Evolutionary conservation across 306 rosid species (phyloP).

Genomic region (Trifolium fragiferum): DNA sequence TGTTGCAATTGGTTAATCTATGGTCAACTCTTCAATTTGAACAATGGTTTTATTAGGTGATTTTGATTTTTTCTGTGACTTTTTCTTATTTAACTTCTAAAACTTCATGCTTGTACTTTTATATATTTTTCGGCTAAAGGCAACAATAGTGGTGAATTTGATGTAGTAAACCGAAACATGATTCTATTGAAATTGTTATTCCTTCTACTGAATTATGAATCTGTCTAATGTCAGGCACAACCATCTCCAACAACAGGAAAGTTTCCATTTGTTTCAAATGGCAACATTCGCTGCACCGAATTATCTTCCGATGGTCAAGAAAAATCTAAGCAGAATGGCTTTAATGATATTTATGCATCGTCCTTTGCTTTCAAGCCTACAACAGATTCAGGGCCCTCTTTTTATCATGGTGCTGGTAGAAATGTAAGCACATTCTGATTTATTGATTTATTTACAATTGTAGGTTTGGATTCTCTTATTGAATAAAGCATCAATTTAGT

Average conservation of each 20-base stretch:
- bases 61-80: not conserved
- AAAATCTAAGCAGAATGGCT: conserved; percentile 49
- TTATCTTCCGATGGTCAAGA: conserved; percentile 53
- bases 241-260: conserved; percentile 97
- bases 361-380: conserved; percentile 82
- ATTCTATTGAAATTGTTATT: conserved; percentile 31
- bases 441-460: not conserved
- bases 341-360: conserved; percentile 53
- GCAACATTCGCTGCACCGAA: conserved; percentile 45
- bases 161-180: conserved; percentile 23
- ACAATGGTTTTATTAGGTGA: not conserved
- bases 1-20: conserved; percentile 3
- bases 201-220: conserved; percentile 45
- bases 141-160: not conserved
- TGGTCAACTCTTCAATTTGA: conserved; percentile 18
- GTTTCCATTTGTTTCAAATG: conserved; percentile 61
- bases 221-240: conserved; percentile 74
- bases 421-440: conserved; percentile 57
- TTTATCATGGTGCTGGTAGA: conserved; percentile 62
- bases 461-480: conserved; percentile 1
- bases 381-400: conserved; percentile 60
- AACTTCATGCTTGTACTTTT: too few species aligned
- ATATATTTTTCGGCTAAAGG: too few species aligned
- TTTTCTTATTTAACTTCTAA: too few species aligned
- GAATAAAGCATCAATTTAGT: not conserved